These are phyloP conservation scores for Pestalotiopsis sp. DNA, from an alignment of 2,329 filamentous ascomycete species.

Conservation along the genomic window DNA sequence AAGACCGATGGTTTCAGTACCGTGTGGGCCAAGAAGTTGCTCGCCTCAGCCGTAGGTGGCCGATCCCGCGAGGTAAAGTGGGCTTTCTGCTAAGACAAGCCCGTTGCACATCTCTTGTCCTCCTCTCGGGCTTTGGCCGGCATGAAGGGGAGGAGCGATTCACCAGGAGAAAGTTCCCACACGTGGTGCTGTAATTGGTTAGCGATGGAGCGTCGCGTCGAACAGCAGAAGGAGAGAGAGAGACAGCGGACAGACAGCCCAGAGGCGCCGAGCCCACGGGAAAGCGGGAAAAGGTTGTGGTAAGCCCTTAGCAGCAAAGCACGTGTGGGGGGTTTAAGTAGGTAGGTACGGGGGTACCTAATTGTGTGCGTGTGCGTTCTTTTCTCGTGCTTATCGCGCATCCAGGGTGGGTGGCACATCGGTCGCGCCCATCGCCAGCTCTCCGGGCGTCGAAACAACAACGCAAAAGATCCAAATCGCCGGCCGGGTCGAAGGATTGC, in stretches of 20 bases:
- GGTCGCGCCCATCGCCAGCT: neutral
- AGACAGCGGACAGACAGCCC: too few relatives aligned
- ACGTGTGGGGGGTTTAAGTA: slow-evolving; percentile 9
- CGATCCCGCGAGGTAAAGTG: neutral
- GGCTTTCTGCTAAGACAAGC: neutral
- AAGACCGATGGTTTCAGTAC: slow-evolving; percentile 10
- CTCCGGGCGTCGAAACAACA: neutral
- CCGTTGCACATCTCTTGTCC: neutral
- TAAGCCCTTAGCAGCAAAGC: slow-evolving; percentile 10
- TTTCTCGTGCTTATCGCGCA: neutral
- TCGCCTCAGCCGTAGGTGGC: neutral
- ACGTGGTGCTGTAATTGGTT: slow-evolving; percentile 11
- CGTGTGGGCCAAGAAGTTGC: slow-evolving; percentile 13
- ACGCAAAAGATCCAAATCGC: neutral
- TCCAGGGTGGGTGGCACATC: neutral
- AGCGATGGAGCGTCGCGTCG: neutral
- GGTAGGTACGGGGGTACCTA: neutral
- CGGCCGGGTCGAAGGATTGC: neutral
- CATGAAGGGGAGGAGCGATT: neutral
- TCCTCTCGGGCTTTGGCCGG: neutral
- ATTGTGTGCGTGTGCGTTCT: neutral
- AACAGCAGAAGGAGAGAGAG: slow-evolving; percentile 2
- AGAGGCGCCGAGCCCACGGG: neutral
- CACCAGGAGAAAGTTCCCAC: neutral
- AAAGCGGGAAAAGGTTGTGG: neutral